Base-by-base conservation (phyloP, 73 alveolate species). In the Paramecium sonneborni region DNA sequence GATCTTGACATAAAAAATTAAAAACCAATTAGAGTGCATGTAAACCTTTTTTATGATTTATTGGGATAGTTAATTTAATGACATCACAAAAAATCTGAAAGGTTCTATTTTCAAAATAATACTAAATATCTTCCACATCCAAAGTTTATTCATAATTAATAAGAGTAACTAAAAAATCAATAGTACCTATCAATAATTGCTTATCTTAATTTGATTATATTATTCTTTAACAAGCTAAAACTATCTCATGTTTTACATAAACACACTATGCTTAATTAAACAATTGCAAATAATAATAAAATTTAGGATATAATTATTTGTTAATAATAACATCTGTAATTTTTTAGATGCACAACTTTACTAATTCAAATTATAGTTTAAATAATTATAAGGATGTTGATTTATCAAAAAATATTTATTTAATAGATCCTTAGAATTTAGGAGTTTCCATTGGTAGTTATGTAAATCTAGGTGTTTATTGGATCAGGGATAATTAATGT, bases 391-490 rank as follows among this genome's bases (percentile, higher is more conserved):
- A 24, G 1, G 44, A 30, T n/a, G 90, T 79, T 2, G 35, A 37
- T 24, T 79, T 79, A 44, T 79, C 90, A 79, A 39, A 43, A 24
- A 74, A 14, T 18, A 74, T 23, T 37, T 43, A 79, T 20, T 79
- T 38, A 43, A 39, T 20, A 5, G 46, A 39, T 24, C 55, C 41
- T 79, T 43, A 39, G 20, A 79, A 79, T 18, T 79, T 79, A 23
- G 90, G 90, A 46, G 90, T 79, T 24, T 79, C 90, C 72, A 79
- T 43, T 6, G 90, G 90, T 44, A 39, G 41, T 15, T 38, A 37
- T 0, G 69, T 79, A 24, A 79, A 79, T 79, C 90, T 79, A 79
- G 90, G 90, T 0, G 90, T 79, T 18, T 79, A 79, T 41, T 79
- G 41, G 3, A 46, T 79, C 3, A 79, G 24, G 3, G 44, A 79